phyloP scores from a whole-genome alignment of 1,284 basidiomycete species.

The Ceratorhiza oryzae-sativae region DNA sequence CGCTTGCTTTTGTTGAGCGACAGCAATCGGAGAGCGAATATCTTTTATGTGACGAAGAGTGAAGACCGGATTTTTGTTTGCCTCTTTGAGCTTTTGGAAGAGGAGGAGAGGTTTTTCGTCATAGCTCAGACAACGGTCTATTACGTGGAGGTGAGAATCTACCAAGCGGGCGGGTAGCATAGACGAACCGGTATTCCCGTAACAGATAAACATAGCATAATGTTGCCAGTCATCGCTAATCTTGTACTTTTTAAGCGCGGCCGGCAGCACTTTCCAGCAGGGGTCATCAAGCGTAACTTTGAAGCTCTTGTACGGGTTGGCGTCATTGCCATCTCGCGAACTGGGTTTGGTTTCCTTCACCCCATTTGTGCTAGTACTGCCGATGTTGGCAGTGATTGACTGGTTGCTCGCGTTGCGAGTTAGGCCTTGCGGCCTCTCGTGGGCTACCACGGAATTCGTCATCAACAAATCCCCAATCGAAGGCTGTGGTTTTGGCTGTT shows the following conservation, averaged over 20 bases:
- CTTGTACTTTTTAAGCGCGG: conserved; percentile 97
- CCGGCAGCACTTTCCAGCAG: conserved; percentile 96
- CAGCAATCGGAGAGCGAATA: conserved; percentile 94
- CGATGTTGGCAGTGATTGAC: conserved; percentile 34
- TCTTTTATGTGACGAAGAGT: conserved; percentile 99
- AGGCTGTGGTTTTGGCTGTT: conserved; percentile 34
- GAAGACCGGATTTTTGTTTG: conserved; percentile 96
- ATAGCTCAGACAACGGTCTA: conserved; percentile 94
- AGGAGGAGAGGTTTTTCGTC: conserved; percentile 97
- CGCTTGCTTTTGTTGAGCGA: conserved; percentile 93
- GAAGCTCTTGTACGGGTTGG: conserved; percentile 74
- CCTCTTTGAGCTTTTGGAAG: conserved; percentile 97
- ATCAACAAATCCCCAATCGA: conserved; percentile 30
- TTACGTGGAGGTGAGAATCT: conserved; percentile 45
- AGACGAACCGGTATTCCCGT: conserved; percentile 81
- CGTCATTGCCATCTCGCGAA: conserved; percentile 46
- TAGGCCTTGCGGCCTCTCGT: conserved; percentile 30
- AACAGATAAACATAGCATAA: conserved; percentile 99
- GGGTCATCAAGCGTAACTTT: conserved; percentile 95
- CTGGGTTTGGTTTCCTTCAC: conserved; percentile 29
- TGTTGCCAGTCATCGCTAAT: conserved; percentile 99
- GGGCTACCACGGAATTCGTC: not conserved
- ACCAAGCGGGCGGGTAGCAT: conserved; percentile 14
- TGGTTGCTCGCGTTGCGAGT: conserved; percentile 37
- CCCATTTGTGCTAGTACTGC: conserved; percentile 13